Evolutionary conservation across 2,329 filamentous ascomycete species (phyloP).

Genomic region (Verticillium nubilum): DNA sequence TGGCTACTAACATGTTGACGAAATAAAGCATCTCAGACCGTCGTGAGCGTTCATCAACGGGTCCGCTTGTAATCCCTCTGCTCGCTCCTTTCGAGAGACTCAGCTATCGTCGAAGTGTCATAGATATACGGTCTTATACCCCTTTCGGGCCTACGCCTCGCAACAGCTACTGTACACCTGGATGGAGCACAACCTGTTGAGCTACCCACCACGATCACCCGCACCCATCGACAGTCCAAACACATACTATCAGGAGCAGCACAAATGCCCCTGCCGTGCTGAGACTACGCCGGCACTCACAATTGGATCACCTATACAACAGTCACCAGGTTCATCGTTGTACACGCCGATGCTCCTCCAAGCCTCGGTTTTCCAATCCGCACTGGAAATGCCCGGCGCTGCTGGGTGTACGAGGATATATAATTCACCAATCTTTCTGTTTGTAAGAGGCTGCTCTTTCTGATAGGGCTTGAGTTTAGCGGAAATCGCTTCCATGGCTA

Average conservation of each 20-base stretch:
- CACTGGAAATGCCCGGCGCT: no score
- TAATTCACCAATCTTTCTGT: no score
- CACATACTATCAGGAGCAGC: slow-evolving; percentile 14
- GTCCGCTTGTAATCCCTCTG: no score
- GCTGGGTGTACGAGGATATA: no score
- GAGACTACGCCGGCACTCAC: slow-evolving; percentile 14
- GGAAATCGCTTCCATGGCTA: neutral
- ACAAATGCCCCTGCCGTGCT: slow-evolving; percentile 15
- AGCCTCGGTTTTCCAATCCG: slow-evolving; percentile 6
- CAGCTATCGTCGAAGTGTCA: no score
- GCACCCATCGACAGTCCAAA: slow-evolving; percentile 13
- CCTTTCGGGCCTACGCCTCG: neutral
- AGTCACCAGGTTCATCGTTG: slow-evolving; percentile 14
- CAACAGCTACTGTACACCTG: slow-evolving; percentile 9
- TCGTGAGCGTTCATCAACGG: no score
- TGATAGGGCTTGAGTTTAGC: neutral
- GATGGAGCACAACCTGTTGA: slow-evolving; percentile 9
- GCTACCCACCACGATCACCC: slow-evolving; percentile 9
- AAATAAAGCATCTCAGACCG: no score
- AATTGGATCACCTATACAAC: slow-evolving; percentile 16
- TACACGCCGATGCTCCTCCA: slow-evolving; percentile 10
- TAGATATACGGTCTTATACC: neutral
- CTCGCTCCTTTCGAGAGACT: no score
- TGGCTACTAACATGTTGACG: no score
- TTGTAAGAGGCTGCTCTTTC: slow-evolving; percentile 3